Evolutionary conservation across 2,329 filamentous ascomycete genomes (phyloP).

Genomic region (Pseudogymnoascus verrucosus): DNA sequence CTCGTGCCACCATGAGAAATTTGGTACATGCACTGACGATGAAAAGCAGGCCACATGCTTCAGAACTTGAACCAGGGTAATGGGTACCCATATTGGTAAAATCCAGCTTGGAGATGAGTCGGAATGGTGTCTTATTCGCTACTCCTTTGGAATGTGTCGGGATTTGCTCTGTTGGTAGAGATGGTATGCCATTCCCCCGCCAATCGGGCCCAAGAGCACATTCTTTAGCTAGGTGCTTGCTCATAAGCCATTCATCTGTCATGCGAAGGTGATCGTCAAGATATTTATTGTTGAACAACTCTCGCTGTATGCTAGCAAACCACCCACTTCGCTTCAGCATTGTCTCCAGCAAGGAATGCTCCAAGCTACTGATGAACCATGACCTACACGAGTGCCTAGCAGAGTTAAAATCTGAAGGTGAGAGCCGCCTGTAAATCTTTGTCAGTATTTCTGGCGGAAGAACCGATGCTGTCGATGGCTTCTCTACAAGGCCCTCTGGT

Average conservation of each 20-base stretch:
- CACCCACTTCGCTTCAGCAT: slow-evolving; percentile 52
- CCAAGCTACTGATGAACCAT: slow-evolving; percentile 53
- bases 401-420: slow-evolving; percentile 44
- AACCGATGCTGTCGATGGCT: neutral
- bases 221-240: slow-evolving; percentile 36
- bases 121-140: slow-evolving; percentile 23
- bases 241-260: slow-evolving; percentile 30
- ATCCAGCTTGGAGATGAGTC: slow-evolving; percentile 29
- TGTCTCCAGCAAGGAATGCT: slow-evolving; percentile 38
- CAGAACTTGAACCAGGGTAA: slow-evolving; percentile 17
- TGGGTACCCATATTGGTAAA: slow-evolving; percentile 30
- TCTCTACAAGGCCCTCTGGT: neutral
- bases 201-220: slow-evolving; percentile 29
- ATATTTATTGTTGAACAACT: slow-evolving; percentile 20
- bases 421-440: slow-evolving; percentile 29
- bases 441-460: slow-evolving; percentile 31
- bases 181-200: slow-evolving; percentile 22
- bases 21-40: slow-evolving; percentile 48
- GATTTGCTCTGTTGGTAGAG: neutral
- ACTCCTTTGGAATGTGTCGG: neutral
- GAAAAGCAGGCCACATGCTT: slow-evolving; percentile 21
- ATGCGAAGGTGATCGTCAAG: slow-evolving; percentile 12
- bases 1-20: slow-evolving; percentile 48
- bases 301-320: slow-evolving; percentile 35
- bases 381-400: slow-evolving; percentile 50